Evolutionary conservation across 2,329 filamentous ascomycete species (phyloP), one percentile per base, ranked within the genome.

Genomic region (Monosporascus sp.): DNA sequence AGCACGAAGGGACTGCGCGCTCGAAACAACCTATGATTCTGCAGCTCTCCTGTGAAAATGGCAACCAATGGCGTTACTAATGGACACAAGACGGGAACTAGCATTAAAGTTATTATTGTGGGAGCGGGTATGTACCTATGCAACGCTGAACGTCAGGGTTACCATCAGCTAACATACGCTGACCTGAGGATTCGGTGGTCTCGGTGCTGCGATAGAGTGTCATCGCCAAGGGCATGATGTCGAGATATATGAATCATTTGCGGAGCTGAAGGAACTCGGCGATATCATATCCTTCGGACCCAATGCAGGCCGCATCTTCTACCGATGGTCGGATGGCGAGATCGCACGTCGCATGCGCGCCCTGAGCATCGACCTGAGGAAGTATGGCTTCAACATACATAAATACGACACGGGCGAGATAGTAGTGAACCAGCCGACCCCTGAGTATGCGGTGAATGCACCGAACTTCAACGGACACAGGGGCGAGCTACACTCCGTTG

Each of bases 221-320:
- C 75, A 80, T 56, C 76, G 80, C 17, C 80, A 85, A 58, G 83
- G 83, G 17, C 83, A 85, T 63, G 70, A 74, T 14, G 81, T 83
- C 18, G 69, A 76, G 51, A 74, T 86, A 55, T 82, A 84, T 63
- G 82, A 85, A 60, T 74, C 77, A 1, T 84, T 84, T 55, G 70
- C 76, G 7, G 75, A 78, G 51, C 74, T 85, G 51, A 86, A 84
- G 59, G 68, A 73, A 4, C 74, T 86, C 0, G 83, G 82, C 50
- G 80, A 85, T 67, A 84, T 85, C 56, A 85, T 85, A 57, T 80
- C 78, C 14, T 84, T 84, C 56, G 81, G 82, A 2, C 73, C 79
- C 48, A 86, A 86, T 58, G 80, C 74, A 14, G 80, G 81, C 0
- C 78, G 82, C 41, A 85, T 86, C 59, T 83, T 85, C 60, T 65